Evolutionary conservation across 2,329 filamentous ascomycete genomes (phyloP).

Genomic region (Aquanectria penicillioides): DNA sequence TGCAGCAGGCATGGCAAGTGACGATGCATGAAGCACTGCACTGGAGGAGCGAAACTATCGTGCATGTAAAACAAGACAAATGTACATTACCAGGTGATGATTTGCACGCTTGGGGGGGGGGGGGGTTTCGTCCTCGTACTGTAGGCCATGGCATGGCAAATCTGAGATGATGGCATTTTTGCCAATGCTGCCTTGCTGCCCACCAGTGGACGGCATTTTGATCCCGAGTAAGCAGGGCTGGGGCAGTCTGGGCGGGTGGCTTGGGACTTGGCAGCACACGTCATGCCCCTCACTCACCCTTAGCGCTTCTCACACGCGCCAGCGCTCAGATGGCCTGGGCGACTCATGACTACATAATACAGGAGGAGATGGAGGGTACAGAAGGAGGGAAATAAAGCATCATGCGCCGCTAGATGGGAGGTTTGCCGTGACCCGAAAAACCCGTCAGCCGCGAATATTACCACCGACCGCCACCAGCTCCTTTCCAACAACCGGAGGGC

Average conservation of each 20-base stretch:
- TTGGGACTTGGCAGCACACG: conserved; percentile 45
- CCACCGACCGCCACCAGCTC: no score
- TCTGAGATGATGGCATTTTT: not conserved
- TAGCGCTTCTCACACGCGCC: conserved; percentile 34
- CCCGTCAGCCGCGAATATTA: not conserved
- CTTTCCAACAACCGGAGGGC: no score
- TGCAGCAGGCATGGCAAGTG: not conserved
- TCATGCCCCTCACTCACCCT: conserved; percentile 44
- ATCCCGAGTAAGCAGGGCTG: conserved; percentile 41
- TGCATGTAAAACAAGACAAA: no score
- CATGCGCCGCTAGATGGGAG: not conserved
- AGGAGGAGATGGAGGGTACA: conserved; percentile 1
- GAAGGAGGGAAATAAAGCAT: not conserved
- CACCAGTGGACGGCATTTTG: conserved; percentile 23
- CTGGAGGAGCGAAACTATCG: no score
- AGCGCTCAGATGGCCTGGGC: conserved; percentile 16
- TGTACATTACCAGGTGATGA: no score
- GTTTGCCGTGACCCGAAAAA: conserved; percentile 1
- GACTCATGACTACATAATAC: conserved; percentile 19
- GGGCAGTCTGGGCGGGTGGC: conserved; percentile 41
- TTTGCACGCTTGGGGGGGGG: no score
- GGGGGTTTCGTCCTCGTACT: no score
- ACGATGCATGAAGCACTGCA: no score
- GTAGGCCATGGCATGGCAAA: conserved; percentile 13
- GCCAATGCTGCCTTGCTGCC: conserved; percentile 13